phyloP scores from a whole-genome alignment of 2,329 filamentous ascomycete species.

The Fusarium sp. region DNA sequence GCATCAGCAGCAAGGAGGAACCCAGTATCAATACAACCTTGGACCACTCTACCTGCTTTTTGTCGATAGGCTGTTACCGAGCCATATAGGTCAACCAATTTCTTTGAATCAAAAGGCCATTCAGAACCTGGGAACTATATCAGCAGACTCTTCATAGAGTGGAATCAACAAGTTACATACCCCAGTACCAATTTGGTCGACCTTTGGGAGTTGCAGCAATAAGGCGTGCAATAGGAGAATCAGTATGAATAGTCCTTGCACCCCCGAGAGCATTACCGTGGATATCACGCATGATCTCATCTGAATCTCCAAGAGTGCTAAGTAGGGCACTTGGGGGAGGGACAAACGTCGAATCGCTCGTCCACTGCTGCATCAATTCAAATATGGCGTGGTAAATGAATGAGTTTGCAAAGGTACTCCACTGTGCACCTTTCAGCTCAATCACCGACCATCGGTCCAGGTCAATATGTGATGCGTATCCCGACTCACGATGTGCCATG shows the following conservation, averaged over 20 bases:
- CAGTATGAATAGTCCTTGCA: not conserved
- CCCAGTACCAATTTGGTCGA: not conserved
- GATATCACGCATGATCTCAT: not conserved
- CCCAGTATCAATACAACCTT: not conserved
- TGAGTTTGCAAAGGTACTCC: not conserved
- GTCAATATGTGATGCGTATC: not conserved
- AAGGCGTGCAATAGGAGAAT: not conserved
- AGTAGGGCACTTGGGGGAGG: not conserved
- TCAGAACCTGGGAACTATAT: not conserved
- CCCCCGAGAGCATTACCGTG: not conserved
- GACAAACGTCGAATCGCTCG: not conserved
- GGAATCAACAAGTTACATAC: not conserved
- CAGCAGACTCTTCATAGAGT: not conserved
- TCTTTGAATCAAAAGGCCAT: not conserved
- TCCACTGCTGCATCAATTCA: not conserved
- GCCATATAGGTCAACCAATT: not conserved
- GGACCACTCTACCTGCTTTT: not conserved
- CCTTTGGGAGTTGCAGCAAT: not conserved
- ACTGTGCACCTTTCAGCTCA: not conserved
- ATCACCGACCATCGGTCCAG: not conserved
- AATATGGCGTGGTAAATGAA: not conserved
- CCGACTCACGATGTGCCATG: not conserved
- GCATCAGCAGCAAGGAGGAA: not conserved
- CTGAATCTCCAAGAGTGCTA: not conserved
- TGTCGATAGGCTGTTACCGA: not conserved